Evolutionary conservation across 768 basidiomycete species (phyloP).

Genomic region (Boletus insuetus): DNA sequence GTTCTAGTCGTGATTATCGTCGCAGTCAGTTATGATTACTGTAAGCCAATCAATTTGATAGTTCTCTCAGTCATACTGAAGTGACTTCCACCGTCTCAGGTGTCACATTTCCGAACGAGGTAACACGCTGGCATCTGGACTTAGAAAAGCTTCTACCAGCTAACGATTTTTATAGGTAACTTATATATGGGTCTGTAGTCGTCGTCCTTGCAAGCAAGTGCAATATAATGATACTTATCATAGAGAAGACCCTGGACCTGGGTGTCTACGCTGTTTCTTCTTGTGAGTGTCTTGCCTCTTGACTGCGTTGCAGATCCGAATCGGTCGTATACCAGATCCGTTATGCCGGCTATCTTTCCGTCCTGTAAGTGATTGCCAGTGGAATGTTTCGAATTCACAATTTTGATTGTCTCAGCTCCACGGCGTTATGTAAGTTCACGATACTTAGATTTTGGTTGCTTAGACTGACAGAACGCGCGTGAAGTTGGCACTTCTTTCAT

Average conservation of each 20-base stretch:
- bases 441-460: neutral
- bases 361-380: neutral
- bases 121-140: neutral
- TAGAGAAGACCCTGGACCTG: neutral
- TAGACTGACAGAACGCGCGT: neutral
- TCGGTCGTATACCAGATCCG: neutral
- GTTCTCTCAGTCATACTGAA: neutral
- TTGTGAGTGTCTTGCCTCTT: neutral
- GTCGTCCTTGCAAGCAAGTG: neutral
- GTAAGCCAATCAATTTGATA: neutral
- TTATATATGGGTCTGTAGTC: slow-evolving; percentile 1
- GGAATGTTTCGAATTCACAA: neutral
- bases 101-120: slow-evolving; percentile 1
- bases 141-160: neutral
- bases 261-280: slow-evolving; percentile 3
- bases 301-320: neutral
- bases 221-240: neutral
- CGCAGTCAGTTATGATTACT: slow-evolving; percentile 2
- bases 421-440: neutral
- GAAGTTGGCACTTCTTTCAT: neutral
- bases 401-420: neutral
- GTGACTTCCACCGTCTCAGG: neutral
- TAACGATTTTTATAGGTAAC: neutral
- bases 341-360: neutral
- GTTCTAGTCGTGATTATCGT: neutral